Conservation (phyloP, 768 basidiomycete genomes). For the Tricholoma sp. region DNA sequence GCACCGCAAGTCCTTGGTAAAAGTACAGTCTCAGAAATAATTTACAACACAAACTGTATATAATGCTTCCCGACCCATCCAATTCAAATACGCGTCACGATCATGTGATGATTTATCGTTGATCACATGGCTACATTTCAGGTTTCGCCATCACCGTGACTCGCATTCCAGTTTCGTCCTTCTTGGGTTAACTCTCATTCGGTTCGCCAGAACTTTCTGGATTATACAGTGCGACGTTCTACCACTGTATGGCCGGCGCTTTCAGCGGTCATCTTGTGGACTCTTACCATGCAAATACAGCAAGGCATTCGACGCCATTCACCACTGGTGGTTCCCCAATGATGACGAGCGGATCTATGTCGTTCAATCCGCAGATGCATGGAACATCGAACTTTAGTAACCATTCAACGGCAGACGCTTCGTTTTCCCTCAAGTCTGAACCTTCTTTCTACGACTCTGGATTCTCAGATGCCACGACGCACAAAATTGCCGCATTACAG, state of each 20-base stretch:
- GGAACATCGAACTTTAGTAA: conserved; percentile 30
- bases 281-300: conserved; percentile 34
- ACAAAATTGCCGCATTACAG: conserved; percentile 68
- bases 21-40: too few species aligned
- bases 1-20: too few species aligned
- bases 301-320: conserved; percentile 12
- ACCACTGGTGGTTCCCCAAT: conserved; percentile 26
- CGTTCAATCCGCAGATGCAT: conserved; percentile 58
- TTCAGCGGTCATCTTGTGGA: conserved; percentile 56
- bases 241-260: conserved; percentile 46
- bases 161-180: neutral
- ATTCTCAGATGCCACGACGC: conserved; percentile 57
- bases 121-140: neutral
- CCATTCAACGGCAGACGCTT: conserved; percentile 19
- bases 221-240: neutral
- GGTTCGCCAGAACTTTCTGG: neutral
- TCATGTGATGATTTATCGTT: neutral
- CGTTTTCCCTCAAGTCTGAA: conserved; percentile 24
- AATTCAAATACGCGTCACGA: neutral
- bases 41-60: too few species aligned
- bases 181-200: neutral
- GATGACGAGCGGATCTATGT: conserved; percentile 49
- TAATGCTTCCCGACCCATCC: too few species aligned
- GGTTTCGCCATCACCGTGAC: too few species aligned
- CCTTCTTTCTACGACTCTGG: conserved; percentile 29